Evolutionary conservation across 345 rosid species (phyloP), one percentile per base, ranked within the genome.

Genomic region (Isatis tinctoria): DNA sequence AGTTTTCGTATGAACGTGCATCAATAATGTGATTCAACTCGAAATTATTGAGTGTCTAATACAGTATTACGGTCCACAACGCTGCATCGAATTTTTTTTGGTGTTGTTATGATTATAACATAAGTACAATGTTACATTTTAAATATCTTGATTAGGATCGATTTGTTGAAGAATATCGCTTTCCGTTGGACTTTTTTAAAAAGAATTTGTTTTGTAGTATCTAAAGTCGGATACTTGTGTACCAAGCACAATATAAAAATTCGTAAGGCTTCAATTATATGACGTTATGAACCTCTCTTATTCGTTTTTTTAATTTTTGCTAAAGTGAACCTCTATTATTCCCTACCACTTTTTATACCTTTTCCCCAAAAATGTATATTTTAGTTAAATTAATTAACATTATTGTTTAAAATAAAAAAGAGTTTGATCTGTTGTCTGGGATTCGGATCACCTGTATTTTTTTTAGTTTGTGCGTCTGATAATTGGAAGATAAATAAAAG

Each of bases 21-120:
- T 65, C 70, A 77, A 77, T 77, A 45, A 70, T 77, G 65, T 58
- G 16, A 64, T 70, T 56, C 57, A 72, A 70, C 52, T 56, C 61
- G 6, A 48, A 70, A 65, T 71, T 59, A 60, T 67, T 75, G 44
- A 16, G 12, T 49, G 3, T 57, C 35, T 11, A 49, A 11, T 30
- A 28, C 60, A 33, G 22, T 44, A 40, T 72, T 41, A 74, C 60
- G 74, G 75, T 54, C 74, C 75, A 69, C 65, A 62, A 62, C 56
- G 47, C 22, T 68, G 74, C 36, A 73, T 73, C 57, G 13, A 53
- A 54, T 18, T 63, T 35, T 40, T 18, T 54, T 16, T 0, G 4
- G 6, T 57, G 62, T 16, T 32, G 41, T 10, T 32, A 56, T 56
- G 6, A 36, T 60, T 22, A 27, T 40, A 24, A 6, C 17, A 36